phyloP scores from a whole-genome alignment of 306 rosid genomes.

The Pachyrhizus erosus region DNA sequence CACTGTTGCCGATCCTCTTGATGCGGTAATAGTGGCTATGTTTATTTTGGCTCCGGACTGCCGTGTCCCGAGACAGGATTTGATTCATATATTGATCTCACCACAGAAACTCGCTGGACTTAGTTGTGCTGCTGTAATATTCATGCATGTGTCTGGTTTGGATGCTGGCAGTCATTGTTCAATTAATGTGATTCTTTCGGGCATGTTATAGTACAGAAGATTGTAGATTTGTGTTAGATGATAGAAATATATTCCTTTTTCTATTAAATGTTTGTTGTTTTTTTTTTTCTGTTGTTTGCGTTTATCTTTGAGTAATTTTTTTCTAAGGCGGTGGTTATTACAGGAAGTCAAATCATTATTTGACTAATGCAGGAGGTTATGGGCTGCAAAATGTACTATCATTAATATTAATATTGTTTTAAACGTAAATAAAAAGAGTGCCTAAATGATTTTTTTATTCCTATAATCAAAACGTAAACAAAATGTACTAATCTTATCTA shows the following conservation, averaged over 20 bases:
- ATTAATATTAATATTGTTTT: not conserved
- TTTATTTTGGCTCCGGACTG: constrained; percentile 14
- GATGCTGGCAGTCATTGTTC: constrained; percentile 39
- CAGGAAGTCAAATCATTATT: not conserved
- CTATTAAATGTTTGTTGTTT: not conserved
- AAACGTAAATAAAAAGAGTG: not conserved
- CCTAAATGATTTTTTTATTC: no score
- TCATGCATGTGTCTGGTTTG: constrained; percentile 38
- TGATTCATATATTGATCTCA: constrained; percentile 31
- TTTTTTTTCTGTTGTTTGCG: not conserved
- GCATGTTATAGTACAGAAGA: constrained; percentile 37
- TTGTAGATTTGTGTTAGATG: constrained; percentile 40
- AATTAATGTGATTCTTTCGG: constrained; percentile 45
- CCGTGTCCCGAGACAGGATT: constrained; percentile 24
- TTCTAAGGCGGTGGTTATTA: not conserved
- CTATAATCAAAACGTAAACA: no score
- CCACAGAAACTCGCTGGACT: constrained; percentile 42
- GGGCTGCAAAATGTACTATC: not conserved
- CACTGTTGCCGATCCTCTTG: constrained; percentile 49
- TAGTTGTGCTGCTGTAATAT: constrained; percentile 36
- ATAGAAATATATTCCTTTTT: constrained; percentile 37
- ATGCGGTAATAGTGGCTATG: constrained; percentile 47
- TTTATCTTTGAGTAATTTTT: not conserved
- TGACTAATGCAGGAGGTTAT: not conserved
- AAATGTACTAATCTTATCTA: no score